Evolutionary conservation across 2,329 filamentous ascomycete genomes (phyloP), one percentile per base, ranked within the genome.

Genomic region (Claviceps maximensis): DNA sequence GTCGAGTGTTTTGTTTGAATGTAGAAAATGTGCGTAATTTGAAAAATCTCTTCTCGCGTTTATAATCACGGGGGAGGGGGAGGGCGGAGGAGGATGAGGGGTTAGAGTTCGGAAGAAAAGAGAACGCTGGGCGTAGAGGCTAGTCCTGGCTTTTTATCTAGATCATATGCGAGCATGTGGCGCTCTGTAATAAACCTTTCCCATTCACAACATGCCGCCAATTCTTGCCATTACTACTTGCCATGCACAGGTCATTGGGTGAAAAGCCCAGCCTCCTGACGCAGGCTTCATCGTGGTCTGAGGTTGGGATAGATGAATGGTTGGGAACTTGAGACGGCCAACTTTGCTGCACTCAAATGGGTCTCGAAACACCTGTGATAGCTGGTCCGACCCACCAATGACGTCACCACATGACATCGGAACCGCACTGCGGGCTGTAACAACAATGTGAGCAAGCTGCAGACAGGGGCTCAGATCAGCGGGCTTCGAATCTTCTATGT

Each of bases 311-410:
- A 19, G 2, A 33, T 44, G 17, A n/a, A 10, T 36, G 19, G 33
- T 38, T n/a, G 42, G 4, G 42, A n/a, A 25, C 23, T 46, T 31
- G 45, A 27, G 10, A 52, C 42, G 41, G 27, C 21, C 47, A 19
- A 40, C 38, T 29, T 42, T 42, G 23, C 40, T 38, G 47, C 21
- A 45, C 25, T 48, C 13, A 19, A 25, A 42, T 50, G 53, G 46
- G 49, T 49, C 40, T 33, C 29, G 15, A 31, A 45, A 25, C 36
- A 52, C 49, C 53, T 50, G 47, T n/a, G 47, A 53, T 52, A 53
- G 50, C 41, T 17, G 25, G 31, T 15, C 12, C 38, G 47, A 27
- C 42, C 53, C 53, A 55, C 50, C 41, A 38, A 53, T 55, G 50
- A 42, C 53, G 53, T 55, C 53, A 52, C 41, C 31, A 31, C 29